phyloP scores from a whole-genome alignment of 2,329 filamentous ascomycete genomes.

The Canariomyces notabilis region DNA sequence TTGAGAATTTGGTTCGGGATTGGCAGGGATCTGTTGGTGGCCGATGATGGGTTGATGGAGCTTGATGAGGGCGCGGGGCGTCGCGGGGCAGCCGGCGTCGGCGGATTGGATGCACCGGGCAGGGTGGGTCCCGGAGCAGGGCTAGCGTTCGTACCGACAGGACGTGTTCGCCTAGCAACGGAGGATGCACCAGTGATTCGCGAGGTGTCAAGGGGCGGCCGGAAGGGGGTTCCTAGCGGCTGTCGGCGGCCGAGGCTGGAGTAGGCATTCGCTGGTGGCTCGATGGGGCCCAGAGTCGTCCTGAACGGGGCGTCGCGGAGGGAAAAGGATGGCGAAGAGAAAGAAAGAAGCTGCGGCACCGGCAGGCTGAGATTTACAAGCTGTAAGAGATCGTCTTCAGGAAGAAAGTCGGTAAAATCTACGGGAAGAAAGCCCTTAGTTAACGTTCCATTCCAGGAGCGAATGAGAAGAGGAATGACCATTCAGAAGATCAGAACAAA shows the following conservation, averaged over 20 bases:
- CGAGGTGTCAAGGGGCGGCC: background rate
- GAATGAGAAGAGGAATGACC: background rate
- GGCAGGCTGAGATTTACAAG: slow-evolving; percentile 2
- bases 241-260: background rate
- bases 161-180: background rate
- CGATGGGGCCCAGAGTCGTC: background rate
- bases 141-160: background rate
- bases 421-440: too few species aligned
- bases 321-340: background rate
- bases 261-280: background rate
- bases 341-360: background rate
- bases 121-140: slow-evolving; percentile 6
- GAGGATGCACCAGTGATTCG: background rate
- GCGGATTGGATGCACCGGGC: slow-evolving; percentile 7
- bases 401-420: background rate
- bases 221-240: background rate
- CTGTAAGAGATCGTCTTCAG: background rate
- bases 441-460: too few species aligned
- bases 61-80: slow-evolving; percentile 7
- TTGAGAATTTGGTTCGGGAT: background rate
- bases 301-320: background rate
- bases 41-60: slow-evolving; percentile 1
- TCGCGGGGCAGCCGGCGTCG: slow-evolving; percentile 1
- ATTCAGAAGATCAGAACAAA: background rate
- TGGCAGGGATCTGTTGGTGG: background rate